Evolutionary conservation across 768 basidiomycete species (phyloP).

Genomic region (Galerina marginata): DNA sequence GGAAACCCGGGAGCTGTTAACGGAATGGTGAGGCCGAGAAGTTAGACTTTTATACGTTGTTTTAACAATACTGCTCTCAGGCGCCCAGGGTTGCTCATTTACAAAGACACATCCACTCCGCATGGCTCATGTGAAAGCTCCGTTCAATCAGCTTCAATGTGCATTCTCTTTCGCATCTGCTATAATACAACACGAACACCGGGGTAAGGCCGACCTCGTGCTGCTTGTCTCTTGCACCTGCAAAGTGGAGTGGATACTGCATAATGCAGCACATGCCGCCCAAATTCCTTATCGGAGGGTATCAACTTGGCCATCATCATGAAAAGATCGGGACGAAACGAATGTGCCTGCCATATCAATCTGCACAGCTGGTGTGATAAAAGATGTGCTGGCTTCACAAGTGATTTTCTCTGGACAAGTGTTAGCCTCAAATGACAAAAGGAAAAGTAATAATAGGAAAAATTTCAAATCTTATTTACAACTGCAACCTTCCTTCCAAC

Average conservation of each 20-base stretch:
- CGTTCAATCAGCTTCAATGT: too few species aligned
- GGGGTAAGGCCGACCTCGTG: too few species aligned
- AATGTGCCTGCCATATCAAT: neutral
- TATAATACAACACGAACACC: too few species aligned
- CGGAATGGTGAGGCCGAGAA: too few species aligned
- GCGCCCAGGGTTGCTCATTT: too few species aligned
- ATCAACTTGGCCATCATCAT: neutral
- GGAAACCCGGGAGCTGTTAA: too few species aligned
- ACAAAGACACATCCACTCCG: too few species aligned
- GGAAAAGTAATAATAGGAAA: neutral
- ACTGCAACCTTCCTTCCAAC: slow-evolving; percentile 19
- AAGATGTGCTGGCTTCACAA: neutral
- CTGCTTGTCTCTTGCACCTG: too few species aligned
- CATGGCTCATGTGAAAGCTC: too few species aligned
- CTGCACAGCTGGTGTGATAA: neutral
- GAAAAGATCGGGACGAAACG: neutral
- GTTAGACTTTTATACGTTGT: too few species aligned
- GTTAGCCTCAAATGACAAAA: neutral
- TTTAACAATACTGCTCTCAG: too few species aligned
- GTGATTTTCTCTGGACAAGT: neutral
- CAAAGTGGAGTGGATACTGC: neutral
- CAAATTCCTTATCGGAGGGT: neutral
- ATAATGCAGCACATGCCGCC: slow-evolving; percentile 1
- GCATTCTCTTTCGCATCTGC: too few species aligned
- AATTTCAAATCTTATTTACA: slow-evolving; percentile 5